Base-by-base conservation (phyloP, 2,329 filamentous ascomycete genomes). In the Claviceps pusilla region DNA sequence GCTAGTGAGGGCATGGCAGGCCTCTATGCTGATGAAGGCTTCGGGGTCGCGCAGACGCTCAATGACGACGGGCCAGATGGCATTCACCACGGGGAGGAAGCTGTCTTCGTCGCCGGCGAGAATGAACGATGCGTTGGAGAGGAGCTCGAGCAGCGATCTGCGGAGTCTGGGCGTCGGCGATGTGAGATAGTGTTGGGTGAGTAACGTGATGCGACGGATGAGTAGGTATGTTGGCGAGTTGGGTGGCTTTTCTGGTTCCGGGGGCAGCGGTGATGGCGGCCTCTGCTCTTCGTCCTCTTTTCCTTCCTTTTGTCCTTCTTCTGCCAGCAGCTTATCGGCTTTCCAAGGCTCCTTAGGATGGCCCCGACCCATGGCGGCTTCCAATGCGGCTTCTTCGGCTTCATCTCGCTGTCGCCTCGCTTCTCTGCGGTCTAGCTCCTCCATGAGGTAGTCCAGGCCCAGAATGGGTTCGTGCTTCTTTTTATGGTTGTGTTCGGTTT, bases 161-260 rank as follows among this genome's bases (percentile, higher is more conserved):
- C 91, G 83, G 9, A 98, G 77, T 11, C 81, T 79, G 0, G 90
- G 82, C 0, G 89, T 90, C 0, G 87, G 83, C 0, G 89, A 90
- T 6, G 91, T 89, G 11, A 98, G 78, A 67, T 96, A 93, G 65
- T 95, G 84, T 63, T 95, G 90, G 5, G 89, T 91, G 1, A 95
- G 80, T 50, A 80, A 79, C 29, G 89, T 82, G 55, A 98, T 93
- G 55, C 84, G 84, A 39, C 89, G 76, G 3, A 97, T 79, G 11
- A 96, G 77, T n/a, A 76, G 76, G 67, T 94, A 94, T 0, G 87
- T 87, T 59, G 86, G 85, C 48, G 86, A 86, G 41, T 83, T 83
- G n/a, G 83, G 80, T 24, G 78, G 74, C 55, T 80, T 76, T 67
- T 84, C 76, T 47, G 63, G 59, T 10, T 69, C 56, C 0, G 69